Percentiles rank a stretch among this genome's conserved stretches.
Evolutionary conservation across 805 yeast genomes (phyloP).

Genomic region (Zygosaccharomyces gambellarensis): DNA sequence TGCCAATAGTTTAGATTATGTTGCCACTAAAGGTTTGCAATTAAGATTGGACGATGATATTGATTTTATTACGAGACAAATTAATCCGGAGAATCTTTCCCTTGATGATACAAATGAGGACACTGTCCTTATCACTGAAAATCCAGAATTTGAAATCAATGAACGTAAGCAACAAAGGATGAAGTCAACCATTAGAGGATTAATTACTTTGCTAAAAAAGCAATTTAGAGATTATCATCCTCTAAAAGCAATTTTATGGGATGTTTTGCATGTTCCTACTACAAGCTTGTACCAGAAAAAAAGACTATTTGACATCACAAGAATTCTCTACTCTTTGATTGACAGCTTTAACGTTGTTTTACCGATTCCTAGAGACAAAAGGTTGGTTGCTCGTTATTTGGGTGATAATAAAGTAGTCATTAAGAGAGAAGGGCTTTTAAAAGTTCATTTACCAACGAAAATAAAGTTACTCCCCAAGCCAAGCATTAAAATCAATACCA

Average conservation of each 20-base stretch:
- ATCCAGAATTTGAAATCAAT: slow-evolving; percentile 20
- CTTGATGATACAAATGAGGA: slow-evolving; percentile 19
- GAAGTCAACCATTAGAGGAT: slow-evolving; percentile 29
- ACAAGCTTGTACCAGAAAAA: slow-evolving; percentile 57
- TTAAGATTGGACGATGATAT: slow-evolving; percentile 64
- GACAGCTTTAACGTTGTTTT: slow-evolving; percentile 59
- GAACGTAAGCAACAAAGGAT: slow-evolving; percentile 21
- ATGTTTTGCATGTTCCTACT: slow-evolving; percentile 56
- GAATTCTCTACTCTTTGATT: slow-evolving; percentile 57
- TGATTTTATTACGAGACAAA: slow-evolving; percentile 29
- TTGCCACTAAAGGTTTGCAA: slow-evolving; percentile 62
- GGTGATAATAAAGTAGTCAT: slow-evolving; percentile 54
- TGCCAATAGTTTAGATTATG: slow-evolving; percentile 50
- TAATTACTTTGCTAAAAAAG: slow-evolving; percentile 22
- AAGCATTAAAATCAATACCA: not conserved
- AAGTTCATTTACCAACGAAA: slow-evolving; percentile 27
- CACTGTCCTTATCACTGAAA: slow-evolving; percentile 19
- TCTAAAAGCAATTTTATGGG: slow-evolving; percentile 61
- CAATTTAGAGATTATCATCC: slow-evolving; percentile 44
- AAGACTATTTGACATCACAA: slow-evolving; percentile 56
- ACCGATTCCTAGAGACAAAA: slow-evolving; percentile 62
- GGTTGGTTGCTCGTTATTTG: slow-evolving; percentile 53
- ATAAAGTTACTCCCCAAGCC: slow-evolving; percentile 14
- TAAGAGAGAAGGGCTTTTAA: slow-evolving; percentile 46
- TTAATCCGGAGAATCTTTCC: slow-evolving; percentile 21